Base-by-base conservation (phyloP, 2,329 filamentous ascomycete genomes). In the Aspergillus puulaauensis region DNA sequence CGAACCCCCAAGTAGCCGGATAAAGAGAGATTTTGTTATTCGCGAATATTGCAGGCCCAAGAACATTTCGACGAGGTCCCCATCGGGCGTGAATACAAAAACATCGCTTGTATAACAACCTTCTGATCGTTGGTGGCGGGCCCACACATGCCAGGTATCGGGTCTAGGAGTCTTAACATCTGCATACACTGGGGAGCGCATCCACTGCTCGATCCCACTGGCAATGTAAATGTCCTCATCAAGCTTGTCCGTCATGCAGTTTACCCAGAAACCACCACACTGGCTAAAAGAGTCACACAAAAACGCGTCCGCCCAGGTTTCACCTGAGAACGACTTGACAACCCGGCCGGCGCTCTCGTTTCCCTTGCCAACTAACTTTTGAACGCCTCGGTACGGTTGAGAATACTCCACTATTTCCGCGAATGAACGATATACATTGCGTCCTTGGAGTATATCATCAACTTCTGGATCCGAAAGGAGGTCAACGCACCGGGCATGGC, bases 191-290 rank as follows among this genome's bases (percentile, higher is more conserved):
- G 71, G 70, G 4, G 66, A 65, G 1, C 70, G 64, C 58, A 72
- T 69, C 61, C 61, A 66, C 27, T 60, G 56, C 47, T 75, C 70
- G 35, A 71, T 62, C 0, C 68, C 71, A 33, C 58, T 70, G 1
- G 70, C 67, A 19, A 75, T 65, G 21, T 64, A 76, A 41, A 75
- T 69, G 2, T 73, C 66, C 0, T 54, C 46, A 3, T 59, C 15
- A 0, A 53, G 3, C 1, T 58, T 52, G 23, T 73, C 67, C 0
- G 66, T 69, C 70, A 75, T 70, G 35, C 68, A 73, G 52, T 78
- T 77, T 3, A 72, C 70, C 54, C 70, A 72, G 6, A 78, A 70
- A 0, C 76, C 74, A 6, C 70, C 72, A 3, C 75, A 66, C 50
- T 76, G 73, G 44, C 67, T 64, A 52, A 74, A 75, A 0, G 61